Percentiles rank a stretch among this genome's conserved stretches.
These are phyloP conservation scores for Arabidopsis lyrata DNA, from an alignment of 441 rosid species.

Conservation along the genomic window DNA sequence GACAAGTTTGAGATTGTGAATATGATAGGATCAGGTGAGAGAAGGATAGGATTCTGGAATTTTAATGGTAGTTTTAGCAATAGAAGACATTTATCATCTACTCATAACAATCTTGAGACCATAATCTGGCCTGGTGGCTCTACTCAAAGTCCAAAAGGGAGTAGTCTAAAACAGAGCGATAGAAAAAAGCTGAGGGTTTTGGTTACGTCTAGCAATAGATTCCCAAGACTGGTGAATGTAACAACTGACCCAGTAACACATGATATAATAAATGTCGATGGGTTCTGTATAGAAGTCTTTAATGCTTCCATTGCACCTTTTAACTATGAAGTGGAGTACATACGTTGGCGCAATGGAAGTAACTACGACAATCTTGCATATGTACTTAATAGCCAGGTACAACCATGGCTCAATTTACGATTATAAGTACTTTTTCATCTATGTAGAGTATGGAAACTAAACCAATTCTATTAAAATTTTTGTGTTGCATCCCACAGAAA, in stretches of 20 bases:
- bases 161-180: neutral
- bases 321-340: slow-evolving; percentile 35
- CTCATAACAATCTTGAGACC: slow-evolving; percentile 28
- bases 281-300: slow-evolving; percentile 52
- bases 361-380: slow-evolving; percentile 42
- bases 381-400: slow-evolving; percentile 42
- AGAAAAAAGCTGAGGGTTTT: slow-evolving; percentile 42
- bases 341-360: slow-evolving; percentile 31
- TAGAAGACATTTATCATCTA: slow-evolving; percentile 32
- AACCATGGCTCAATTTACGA: neutral
- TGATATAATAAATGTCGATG: slow-evolving; percentile 1
- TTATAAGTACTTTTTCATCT: neutral
- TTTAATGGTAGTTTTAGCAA: slow-evolving; percentile 25
- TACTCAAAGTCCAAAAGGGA: slow-evolving; percentile 24
- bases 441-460: neutral
- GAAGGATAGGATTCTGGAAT: slow-evolving; percentile 45
- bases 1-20: slow-evolving; percentile 49
- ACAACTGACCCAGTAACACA: slow-evolving; percentile 29
- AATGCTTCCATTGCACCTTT: slow-evolving; percentile 38
- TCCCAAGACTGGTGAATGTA: slow-evolving; percentile 37
- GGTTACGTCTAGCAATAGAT: slow-evolving; percentile 44
- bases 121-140: slow-evolving; percentile 52
- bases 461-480: neutral
- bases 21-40: slow-evolving; percentile 42
- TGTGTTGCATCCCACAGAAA: slow-evolving; percentile 27